A percentile compares a stretch with the other conserved stretches of the same genome.
Conservation (phyloP, 257 asterid species). For the Primulina tabacum region DNA sequence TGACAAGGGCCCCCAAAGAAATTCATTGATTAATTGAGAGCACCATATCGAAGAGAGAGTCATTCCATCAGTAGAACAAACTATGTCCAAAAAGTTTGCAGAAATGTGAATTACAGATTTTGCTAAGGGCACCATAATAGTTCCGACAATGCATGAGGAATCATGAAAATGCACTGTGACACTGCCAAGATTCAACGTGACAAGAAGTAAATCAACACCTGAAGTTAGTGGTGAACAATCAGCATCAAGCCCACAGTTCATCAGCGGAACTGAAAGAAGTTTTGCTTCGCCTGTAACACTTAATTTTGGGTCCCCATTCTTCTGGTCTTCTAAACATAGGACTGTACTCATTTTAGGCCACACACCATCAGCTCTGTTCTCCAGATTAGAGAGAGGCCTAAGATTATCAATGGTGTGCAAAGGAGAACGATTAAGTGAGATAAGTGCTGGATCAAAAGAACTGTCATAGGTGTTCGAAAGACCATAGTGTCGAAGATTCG, state of each 20-base stretch:
- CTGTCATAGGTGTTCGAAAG: slow-evolving; percentile 31
- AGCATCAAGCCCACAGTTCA: slow-evolving; percentile 24
- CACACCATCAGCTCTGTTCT: slow-evolving; percentile 34
- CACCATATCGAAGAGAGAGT: slow-evolving; percentile 70
- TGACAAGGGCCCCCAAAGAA: slow-evolving; percentile 76
- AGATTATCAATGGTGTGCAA: slow-evolving; percentile 30
- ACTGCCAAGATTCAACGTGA: slow-evolving; percentile 48
- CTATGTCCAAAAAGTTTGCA: slow-evolving; percentile 49
- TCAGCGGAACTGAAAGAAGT: slow-evolving; percentile 22
- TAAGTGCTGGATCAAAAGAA: slow-evolving; percentile 40
- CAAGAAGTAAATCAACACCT: slow-evolving; percentile 28
- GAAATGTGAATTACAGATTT: slow-evolving; percentile 42
- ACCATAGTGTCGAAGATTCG: slow-evolving; percentile 30
- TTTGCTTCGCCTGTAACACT: slow-evolving; percentile 30
- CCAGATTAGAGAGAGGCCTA: slow-evolving; percentile 35
- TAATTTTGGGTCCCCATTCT: slow-evolving; percentile 28
- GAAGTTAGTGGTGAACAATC: slow-evolving; percentile 28
- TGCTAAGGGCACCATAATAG: slow-evolving; percentile 53
- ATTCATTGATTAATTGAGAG: slow-evolving; percentile 44
- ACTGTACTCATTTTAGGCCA: slow-evolving; percentile 44
- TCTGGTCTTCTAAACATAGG: slow-evolving; percentile 33
- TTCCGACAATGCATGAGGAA: slow-evolving; percentile 65
- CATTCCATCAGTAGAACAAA: slow-evolving; percentile 67
- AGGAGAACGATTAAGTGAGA: slow-evolving; percentile 46
- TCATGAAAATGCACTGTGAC: slow-evolving; percentile 76